Conservation (phyloP, 2,329 filamentous ascomycete genomes). For the Graphilbum ipis-grandicollis region DNA sequence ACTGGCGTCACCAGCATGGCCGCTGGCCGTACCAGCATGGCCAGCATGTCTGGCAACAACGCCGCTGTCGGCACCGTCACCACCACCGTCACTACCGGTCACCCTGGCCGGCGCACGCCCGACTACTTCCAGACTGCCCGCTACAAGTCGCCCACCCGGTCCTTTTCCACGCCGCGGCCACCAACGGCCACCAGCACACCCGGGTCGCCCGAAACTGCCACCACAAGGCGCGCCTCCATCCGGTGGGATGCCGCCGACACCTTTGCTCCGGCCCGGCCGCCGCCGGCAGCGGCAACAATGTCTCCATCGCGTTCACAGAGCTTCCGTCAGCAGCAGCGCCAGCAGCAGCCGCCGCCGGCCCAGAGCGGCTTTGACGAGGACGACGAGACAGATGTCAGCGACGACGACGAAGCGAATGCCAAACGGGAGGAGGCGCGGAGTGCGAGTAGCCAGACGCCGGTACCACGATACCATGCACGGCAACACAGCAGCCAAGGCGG, state of each 20-base stretch:
- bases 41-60: too few relatives aligned
- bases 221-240: slow-evolving; percentile 7
- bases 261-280: slow-evolving; percentile 8
- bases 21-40: not conserved
- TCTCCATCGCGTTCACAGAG: not conserved
- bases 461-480: not conserved
- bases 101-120: slow-evolving; percentile 25
- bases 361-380: slow-evolving; percentile 6
- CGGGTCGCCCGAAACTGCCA: slow-evolving; percentile 8
- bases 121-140: slow-evolving; percentile 39
- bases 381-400: slow-evolving; percentile 6
- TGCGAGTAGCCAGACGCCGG: not conserved
- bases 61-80: not conserved
- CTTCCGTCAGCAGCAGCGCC: not conserved
- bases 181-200: slow-evolving; percentile 15
- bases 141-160: slow-evolving; percentile 35
- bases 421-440: not conserved
- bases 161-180: slow-evolving; percentile 37
- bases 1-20: not conserved
- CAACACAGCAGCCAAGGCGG: not conserved
- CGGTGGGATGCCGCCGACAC: slow-evolving; percentile 26
- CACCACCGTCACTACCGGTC: not conserved
- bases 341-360: not conserved
- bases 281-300: not conserved
- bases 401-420: slow-evolving; percentile 5